A percentile compares a stretch with the other conserved stretches of the same genome.
These are phyloP conservation scores for Ceratocystis eucalypticola DNA, from an alignment of 2,329 filamentous ascomycete genomes.

Conservation along the genomic window DNA sequence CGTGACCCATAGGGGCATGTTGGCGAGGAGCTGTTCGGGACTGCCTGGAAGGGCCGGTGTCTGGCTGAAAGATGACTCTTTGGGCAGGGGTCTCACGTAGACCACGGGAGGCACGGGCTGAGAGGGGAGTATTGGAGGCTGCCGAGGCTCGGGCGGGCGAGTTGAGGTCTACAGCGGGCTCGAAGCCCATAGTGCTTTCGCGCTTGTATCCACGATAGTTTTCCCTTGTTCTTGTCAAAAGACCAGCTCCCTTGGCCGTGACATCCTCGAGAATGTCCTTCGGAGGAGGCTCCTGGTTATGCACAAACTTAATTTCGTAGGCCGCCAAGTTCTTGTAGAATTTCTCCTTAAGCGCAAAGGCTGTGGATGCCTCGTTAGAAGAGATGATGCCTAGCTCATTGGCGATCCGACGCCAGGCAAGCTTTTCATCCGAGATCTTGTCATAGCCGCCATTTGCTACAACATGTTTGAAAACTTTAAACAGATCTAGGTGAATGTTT, in stretches of 20 bases:
- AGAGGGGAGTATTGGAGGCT: conserved; percentile 33
- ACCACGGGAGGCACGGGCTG: conserved; percentile 46
- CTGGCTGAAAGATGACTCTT: conserved; percentile 72
- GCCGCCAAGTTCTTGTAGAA: conserved; percentile 85
- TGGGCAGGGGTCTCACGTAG: conserved; percentile 74
- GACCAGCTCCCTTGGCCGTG: conserved; percentile 67
- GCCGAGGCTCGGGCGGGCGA: conserved; percentile 40
- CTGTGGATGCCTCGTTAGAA: conserved; percentile 65
- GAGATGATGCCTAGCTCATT: conserved; percentile 62
- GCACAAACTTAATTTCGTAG: conserved; percentile 68
- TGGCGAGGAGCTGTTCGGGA: conserved; percentile 4
- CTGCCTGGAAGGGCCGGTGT: conserved; percentile 51
- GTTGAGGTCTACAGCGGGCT: conserved; percentile 46
- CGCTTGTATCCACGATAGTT: conserved; percentile 48
- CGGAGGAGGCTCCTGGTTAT: conserved; percentile 69
- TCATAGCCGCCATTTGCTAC: conserved; percentile 73
- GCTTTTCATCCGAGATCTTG: conserved; percentile 66
- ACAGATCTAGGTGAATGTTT: conserved; percentile 59
- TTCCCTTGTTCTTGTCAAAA: conserved; percentile 66
- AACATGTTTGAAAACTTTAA: conserved; percentile 66
- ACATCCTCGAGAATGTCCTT: conserved; percentile 80
- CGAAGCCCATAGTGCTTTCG: conserved; percentile 39
- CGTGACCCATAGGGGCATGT: conserved; percentile 1
- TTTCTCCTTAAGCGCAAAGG: conserved; percentile 72
- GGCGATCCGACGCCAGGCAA: conserved; percentile 72